Evolutionary conservation across 495 filamentous ascomycete species (phyloP), one percentile per base, ranked within the genome.

Genomic region (Sordaria brevicollis): DNA sequence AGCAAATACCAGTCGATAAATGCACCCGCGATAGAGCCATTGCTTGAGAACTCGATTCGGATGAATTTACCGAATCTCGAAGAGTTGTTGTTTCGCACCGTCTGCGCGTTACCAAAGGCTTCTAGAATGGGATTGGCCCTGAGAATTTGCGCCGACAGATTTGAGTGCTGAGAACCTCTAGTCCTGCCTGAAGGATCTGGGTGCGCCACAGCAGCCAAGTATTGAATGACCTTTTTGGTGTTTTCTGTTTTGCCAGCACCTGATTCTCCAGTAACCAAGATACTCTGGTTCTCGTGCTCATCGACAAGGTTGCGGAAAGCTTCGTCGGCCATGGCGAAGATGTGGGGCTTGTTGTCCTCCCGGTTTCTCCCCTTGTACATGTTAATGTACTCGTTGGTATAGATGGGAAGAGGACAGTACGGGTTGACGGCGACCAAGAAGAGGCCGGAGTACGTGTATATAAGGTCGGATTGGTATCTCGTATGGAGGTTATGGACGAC

Each of bases 51-150:
- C 76, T 97, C 93, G 74, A 99, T 98, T 41, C 96, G 86, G 78
- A 99, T 99, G 78, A 99, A 99, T 80, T 99, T 99, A 71, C 96
- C 96, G 78, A 99, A 99, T 68, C 96, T 88, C 9, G 96, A 99
- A 3, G 96, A 98, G 79, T 99, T 99, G 83, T 99, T 94, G 75
- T 99, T 99, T 65, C 96, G 85, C 31, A 98, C 92, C 1, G 96
- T 99, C 77, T 99, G 96, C 5, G 96, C 95, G 74, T 99, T 99
- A 17, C 96, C 96, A 76, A 99, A 99, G 1, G 96, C 91, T 85
- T 99, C 96, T 10, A 99, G 88, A 36, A 99, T 99, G 0, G 96
- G 96, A 80, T 99, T 99, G 37, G 96, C 96, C 68, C 94, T 86
- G 17, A 99, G 82, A 21, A 99, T 99, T 79, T 98, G 96, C 74